Base-by-base conservation (phyloP, 2,329 filamentous ascomycete species). In the Pseudogymnoascus destructans region DNA sequence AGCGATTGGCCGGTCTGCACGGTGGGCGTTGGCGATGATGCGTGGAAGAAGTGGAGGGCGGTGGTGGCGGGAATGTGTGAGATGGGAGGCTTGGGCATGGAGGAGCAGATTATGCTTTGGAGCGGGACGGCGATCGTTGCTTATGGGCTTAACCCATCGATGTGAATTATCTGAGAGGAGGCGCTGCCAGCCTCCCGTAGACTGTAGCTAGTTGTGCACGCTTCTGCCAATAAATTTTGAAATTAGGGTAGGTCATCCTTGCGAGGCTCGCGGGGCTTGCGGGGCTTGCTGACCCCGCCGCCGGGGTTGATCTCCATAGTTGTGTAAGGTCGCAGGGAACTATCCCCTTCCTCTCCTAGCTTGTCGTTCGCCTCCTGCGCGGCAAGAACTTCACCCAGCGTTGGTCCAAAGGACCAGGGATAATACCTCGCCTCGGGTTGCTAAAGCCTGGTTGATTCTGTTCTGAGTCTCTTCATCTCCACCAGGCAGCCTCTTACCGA, bases 1-100 rank as follows among this genome's bases (percentile, higher is more conserved):
- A 91, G 86, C 63, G 90, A 96, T 71, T 97, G 92, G 92, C 91
- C 92, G 1, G 85, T 96, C 0, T 95, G 89, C 72, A 91, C 89
- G 62, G 73, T 89, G 32, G 80, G 80, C 21, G 66, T 68, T 9
- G 59, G 62, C 42, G 64, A 69, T 25, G 67, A 67, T 19, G 83
- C 87, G 30, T 95, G 90, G 89, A 73, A 74, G 33, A 80, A 85
- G 65, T 96, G 91, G 91, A 80, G 75, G 62, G 75, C 75, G 17
- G 75, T 93, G 1, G 86, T 95, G 15, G 80, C 85, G 62, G 75
- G 75, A 62, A 76, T 88, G 64, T 79, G 90, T 63, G 76, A 77
- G 70, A 78, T 85, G 76, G 80, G 79, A 0, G 75, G 75, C 40
- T 69, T 91, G 61, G 74, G 70, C 1, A 77, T 81, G 13, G 79